phyloP scores from a whole-genome alignment of 164 flowering plant species.

The Piper longum region DNA sequence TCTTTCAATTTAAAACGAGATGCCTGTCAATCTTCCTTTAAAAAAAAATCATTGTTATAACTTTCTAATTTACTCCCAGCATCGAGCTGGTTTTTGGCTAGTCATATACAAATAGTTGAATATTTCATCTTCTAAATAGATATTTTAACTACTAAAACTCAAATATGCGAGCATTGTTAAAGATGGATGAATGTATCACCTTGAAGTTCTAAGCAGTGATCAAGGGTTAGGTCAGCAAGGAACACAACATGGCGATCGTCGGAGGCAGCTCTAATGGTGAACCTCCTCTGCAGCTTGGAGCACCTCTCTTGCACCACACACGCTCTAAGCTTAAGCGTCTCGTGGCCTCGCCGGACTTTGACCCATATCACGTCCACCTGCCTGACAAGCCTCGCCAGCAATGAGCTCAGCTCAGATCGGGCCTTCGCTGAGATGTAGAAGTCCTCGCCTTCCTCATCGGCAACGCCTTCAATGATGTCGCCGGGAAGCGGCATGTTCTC shows the following conservation, averaged over 20 bases:
- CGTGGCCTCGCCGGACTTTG: conserved; percentile 36
- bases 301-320: conserved; percentile 18
- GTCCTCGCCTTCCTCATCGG: conserved; percentile 16
- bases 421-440: conserved; percentile 17
- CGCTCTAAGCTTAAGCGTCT: conserved; percentile 24
- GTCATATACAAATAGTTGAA: no score
- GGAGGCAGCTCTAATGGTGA: conserved; percentile 25
- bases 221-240: conserved; percentile 33
- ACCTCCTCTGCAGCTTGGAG: conserved; percentile 24
- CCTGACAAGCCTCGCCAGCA: conserved; percentile 23
- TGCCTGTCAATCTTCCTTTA: no score
- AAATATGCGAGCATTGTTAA: no score
- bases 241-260: conserved; percentile 44
- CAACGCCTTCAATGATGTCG: conserved; percentile 42
- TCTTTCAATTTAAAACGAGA: no score
- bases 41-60: no score
- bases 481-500: conserved; percentile 60
- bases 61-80: no score
- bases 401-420: conserved; percentile 30
- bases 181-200: conserved; percentile 13
- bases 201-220: conserved; percentile 42
- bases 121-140: no score
- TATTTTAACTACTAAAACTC: no score
- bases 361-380: conserved; percentile 23
- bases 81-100: no score